Evolutionary conservation across 2,329 filamentous ascomycete genomes (phyloP), one percentile per base, ranked within the genome.

Genomic region (Clonostachys chloroleuca): DNA sequence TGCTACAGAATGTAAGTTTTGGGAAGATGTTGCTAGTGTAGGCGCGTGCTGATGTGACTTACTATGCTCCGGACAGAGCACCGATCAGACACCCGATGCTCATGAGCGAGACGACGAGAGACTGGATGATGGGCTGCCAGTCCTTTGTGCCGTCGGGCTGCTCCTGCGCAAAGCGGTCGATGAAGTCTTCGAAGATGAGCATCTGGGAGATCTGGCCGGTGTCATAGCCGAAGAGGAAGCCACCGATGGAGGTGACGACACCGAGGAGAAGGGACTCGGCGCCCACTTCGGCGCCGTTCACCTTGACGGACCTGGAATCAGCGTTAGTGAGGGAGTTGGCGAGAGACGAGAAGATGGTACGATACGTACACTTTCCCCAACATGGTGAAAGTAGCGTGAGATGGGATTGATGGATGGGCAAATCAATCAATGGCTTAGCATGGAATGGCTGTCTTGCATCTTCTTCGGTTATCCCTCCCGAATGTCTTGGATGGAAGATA

Each of bases 141-240:
- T 60, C 59, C 51, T 56, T 68, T 14, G 57, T 51, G 8, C 72
- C 74, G 3, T 60, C 43, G 20, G 40, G 35, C 14, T 70, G 62
- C 2, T 59, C 55, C 47, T 76, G 69, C 16, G 74, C 78, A 52
- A 85, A 85, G 10, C 80, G 74, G n/a, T 69, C 45, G 30, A 71
- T 68, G 58, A 81, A 84, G 60, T 84, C 77, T 10, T 59, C 48
- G 57, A 77, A 77, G 16, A 74, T 60, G 10, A 77, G 62, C 57
- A 77, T 70, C 39, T 65, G 67, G 7, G 76, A 79, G 45, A 82
- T 81, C 56, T 81, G 77, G 52, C 79, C 81, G 10, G 78, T 84
- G 53, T 84, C 81, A 54, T 83, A 83, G 43, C 81, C 81, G 59
- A 83, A 83, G 51, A 84, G 72, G 60, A 81, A 81, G 43, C 79